Base-by-base conservation (phyloP, 768 basidiomycete genomes). In the Scleroderma citrinum region DNA sequence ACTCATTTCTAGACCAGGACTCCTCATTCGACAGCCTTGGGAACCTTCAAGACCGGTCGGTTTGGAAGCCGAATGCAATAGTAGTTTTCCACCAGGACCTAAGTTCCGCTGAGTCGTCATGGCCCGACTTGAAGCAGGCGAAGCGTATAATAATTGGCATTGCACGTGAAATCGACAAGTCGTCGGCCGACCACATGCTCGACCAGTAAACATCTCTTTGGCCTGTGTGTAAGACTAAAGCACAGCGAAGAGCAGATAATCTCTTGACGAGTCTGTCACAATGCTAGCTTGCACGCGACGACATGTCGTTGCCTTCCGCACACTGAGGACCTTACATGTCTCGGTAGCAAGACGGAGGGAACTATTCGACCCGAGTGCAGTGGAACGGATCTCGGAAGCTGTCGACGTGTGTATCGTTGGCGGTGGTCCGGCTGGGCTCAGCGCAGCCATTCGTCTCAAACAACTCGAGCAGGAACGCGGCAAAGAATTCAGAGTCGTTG, bases 391-490 rank as follows among this genome's bases (percentile, higher is more conserved):
- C n/a, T 78, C 83, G 37, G 96, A 98, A 60, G 81, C 92, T 38
- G 93, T 94, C 31, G 95, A 99, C 59, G 93, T 98, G 31, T 95
- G 92, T 66, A 97, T 99, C 61, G 93, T 96, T 48, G 95, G 95
- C 10, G 94, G 79, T 3, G 96, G 94, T 3, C 96, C 96, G 0
- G 95, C 96, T 0, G 95, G 96, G 6, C 77, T 99, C 52, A 86
- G 85, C 54, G 93, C 95, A n/a, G 95, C 93, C 5, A 98, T 98
- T 52, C 79, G 92, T 5, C 71, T 99, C 46, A 97, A 95, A 70
- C 94, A 98, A 68, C 81, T 96, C 21, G 91, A 92, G 60, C 68
- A 77, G 56, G 83, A 92, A 64, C 77, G 74, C 37, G 90, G 86
- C 0, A 78, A 78, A 47, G 89, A 94, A 54, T 73, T 95, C 13